phyloP scores from a whole-genome alignment of 2,329 filamentous ascomycete genomes.

The Annulohypoxylon truncatum region DNA sequence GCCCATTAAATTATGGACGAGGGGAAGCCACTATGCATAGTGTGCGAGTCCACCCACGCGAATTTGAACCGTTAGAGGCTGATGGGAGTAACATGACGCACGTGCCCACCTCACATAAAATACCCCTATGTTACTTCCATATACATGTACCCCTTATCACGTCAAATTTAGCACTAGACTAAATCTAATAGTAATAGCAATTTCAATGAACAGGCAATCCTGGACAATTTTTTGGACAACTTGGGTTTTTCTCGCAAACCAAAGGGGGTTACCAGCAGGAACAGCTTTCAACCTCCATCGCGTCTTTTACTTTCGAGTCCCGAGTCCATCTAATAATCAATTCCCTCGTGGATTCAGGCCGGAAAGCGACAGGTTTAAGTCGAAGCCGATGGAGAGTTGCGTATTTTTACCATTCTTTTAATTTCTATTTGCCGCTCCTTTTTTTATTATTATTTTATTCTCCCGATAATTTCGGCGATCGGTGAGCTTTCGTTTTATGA shows the following conservation, averaged over 20 bases:
- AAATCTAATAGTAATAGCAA: conserved; percentile 39
- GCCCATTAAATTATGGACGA: conserved; percentile 39
- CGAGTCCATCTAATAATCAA: conserved; percentile 29
- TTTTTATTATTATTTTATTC: conserved; percentile 25
- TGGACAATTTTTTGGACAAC: conserved; percentile 39
- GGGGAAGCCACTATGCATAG: conserved; percentile 30
- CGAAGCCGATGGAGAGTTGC: conserved; percentile 43
- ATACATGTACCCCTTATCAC: conserved; percentile 28
- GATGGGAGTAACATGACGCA: conserved; percentile 30
- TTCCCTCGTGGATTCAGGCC: conserved; percentile 33
- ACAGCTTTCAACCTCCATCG: conserved; percentile 34
- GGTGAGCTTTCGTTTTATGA: conserved; percentile 32
- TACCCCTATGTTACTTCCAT: not conserved
- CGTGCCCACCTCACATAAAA: not conserved
- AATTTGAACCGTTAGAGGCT: conserved; percentile 17
- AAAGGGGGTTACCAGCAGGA: conserved; percentile 17
- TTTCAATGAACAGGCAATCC: conserved; percentile 41
- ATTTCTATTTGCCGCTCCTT: conserved; percentile 33
- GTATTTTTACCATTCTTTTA: conserved; percentile 41
- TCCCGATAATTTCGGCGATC: conserved; percentile 27
- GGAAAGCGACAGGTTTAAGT: conserved; percentile 21
- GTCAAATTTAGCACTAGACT: conserved; percentile 35
- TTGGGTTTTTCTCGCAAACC: conserved; percentile 39
- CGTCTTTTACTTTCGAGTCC: conserved; percentile 28
- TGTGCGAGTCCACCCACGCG: conserved; percentile 29